Percentiles rank a stretch among this genome's conserved stretches.
Evolutionary conservation across 495 filamentous ascomycete genomes (phyloP).

Genomic region (Tetracladium setigerum): DNA sequence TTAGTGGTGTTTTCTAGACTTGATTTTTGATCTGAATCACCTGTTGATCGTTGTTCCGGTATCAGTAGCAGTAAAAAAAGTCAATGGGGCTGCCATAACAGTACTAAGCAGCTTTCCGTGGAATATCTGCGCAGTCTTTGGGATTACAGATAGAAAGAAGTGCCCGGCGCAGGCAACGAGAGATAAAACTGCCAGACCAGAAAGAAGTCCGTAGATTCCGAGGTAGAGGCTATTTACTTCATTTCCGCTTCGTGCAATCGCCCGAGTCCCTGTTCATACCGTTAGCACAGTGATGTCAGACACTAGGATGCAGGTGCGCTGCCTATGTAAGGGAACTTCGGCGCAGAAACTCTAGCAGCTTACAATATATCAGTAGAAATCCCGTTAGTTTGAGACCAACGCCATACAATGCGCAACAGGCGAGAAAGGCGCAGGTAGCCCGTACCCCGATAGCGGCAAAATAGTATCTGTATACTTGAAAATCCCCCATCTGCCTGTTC

Average conservation of each 20-base stretch:
- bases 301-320: too few species aligned
- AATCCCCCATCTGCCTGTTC: constrained; percentile 38
- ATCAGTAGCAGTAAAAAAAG: constrained; percentile 21
- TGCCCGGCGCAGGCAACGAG: constrained; percentile 13
- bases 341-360: too few species aligned
- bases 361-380: too few species aligned
- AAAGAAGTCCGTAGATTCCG: too few species aligned
- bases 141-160: too few species aligned
- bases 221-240: constrained; percentile 9
- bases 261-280: constrained; percentile 6
- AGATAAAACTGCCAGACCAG: not conserved
- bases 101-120: not conserved
- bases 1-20: too few species aligned
- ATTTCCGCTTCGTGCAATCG: constrained; percentile 1
- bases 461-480: constrained; percentile 40
- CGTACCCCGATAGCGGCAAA: constrained; percentile 9
- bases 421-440: not conserved
- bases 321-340: too few species aligned
- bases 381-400: too few species aligned
- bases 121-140: not conserved
- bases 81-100: constrained; percentile 13
- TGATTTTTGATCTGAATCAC: too few species aligned
- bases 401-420: too few species aligned
- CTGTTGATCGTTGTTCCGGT: constrained; percentile 21
- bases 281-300: too few species aligned